phyloP scores from a whole-genome alignment of 2,329 filamentous ascomycete genomes.

The Chrysoporthe austroafricana region DNA sequence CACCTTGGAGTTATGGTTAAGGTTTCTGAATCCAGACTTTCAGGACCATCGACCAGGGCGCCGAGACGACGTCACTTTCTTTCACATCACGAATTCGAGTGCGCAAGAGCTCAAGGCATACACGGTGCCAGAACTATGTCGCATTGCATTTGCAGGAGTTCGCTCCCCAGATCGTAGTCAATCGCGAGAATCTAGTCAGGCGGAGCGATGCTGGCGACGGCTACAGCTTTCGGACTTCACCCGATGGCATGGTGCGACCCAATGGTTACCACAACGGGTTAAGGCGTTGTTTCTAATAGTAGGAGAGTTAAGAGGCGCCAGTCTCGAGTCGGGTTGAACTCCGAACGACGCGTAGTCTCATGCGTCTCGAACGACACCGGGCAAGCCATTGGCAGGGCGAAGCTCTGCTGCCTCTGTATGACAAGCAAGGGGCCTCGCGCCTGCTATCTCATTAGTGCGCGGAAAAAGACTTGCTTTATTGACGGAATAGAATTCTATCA shows the following conservation, averaged over 20 bases:
- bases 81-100: not conserved
- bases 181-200: not conserved
- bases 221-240: not conserved
- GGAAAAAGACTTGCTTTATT: not conserved
- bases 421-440: not conserved
- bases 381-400: not conserved
- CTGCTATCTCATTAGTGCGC: not conserved
- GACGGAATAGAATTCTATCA: not conserved
- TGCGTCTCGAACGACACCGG: not conserved
- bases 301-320: not conserved
- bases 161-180: slow-evolving; percentile 3
- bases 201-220: not conserved
- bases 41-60: slow-evolving; percentile 13
- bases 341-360: slow-evolving; percentile 7
- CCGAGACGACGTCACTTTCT: slow-evolving; percentile 13
- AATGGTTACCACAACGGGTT: slow-evolving; percentile 9
- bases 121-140: not conserved
- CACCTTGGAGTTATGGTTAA: slow-evolving; percentile 16
- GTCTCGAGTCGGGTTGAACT: not conserved
- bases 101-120: not conserved
- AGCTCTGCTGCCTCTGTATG: not conserved
- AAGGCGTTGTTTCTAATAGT: not conserved
- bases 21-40: slow-evolving; percentile 11
- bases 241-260: slow-evolving; percentile 11
- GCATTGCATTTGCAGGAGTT: not conserved